Conservation (phyloP, 768 basidiomycete genomes). For the Lactarius trivialis region DNA sequence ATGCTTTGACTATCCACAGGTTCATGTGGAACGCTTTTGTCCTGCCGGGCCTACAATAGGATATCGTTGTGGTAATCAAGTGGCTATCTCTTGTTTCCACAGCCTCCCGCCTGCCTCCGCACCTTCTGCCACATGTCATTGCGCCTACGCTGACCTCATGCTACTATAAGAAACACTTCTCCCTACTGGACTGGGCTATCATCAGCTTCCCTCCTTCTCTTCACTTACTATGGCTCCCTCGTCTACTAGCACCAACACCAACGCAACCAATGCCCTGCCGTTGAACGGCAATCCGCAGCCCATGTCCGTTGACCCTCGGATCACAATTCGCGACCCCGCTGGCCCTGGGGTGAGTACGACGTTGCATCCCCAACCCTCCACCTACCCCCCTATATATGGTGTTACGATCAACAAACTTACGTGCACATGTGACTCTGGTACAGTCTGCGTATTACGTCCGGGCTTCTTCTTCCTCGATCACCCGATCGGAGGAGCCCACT, state of each 20-base stretch:
- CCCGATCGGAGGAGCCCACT: neutral
- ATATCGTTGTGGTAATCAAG: neutral
- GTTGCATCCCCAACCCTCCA: neutral
- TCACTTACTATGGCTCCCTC: neutral
- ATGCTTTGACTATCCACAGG: neutral
- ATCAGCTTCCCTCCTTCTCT: neutral
- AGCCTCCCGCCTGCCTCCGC: neutral
- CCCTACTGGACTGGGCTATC: neutral
- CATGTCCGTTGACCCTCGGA: neutral
- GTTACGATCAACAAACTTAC: neutral
- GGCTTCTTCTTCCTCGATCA: neutral
- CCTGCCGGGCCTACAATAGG: neutral
- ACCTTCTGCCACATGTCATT: neutral
- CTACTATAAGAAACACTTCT: conserved; percentile 2
- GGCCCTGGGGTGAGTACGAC: neutral
- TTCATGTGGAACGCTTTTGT: neutral
- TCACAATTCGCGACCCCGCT: neutral
- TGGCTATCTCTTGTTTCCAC: neutral
- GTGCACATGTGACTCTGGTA: neutral
- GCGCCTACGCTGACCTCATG: neutral
- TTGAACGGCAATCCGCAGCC: neutral
- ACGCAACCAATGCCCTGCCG: neutral
- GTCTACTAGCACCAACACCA: neutral
- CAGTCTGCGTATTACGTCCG: neutral
- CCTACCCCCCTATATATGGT: neutral